Evolutionary conservation across 2,329 filamentous ascomycete species (phyloP).

Genomic region (Botrytis hyacinthi): DNA sequence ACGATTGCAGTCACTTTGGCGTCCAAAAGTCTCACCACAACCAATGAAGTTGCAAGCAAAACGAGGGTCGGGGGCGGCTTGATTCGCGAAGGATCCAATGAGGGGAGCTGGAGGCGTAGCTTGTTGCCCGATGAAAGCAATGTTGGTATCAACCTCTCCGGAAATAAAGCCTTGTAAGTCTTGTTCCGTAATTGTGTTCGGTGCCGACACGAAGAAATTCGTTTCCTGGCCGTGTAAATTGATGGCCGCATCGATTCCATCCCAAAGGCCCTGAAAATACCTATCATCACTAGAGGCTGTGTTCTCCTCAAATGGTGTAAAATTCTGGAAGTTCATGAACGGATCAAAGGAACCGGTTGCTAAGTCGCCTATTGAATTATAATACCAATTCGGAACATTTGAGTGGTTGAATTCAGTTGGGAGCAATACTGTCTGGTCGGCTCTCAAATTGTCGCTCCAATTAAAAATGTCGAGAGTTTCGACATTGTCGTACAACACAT

Average conservation of each 20-base stretch:
- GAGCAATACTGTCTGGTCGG: not conserved
- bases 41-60: not conserved
- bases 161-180: not conserved
- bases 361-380: not conserved
- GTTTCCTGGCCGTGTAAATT: not conserved
- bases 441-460: not conserved
- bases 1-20: not conserved
- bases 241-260: not conserved
- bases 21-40: not conserved
- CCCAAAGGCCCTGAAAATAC: not conserved
- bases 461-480: not conserved
- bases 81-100: not conserved
- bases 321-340: not conserved
- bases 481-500: fast-evolving
- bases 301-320: not conserved
- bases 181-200: not conserved
- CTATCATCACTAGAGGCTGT: not conserved
- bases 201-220: not conserved
- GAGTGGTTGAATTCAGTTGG: not conserved
- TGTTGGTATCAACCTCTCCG: not conserved
- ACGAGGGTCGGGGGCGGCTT: not conserved
- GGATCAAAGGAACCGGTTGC: not conserved
- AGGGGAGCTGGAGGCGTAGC: not conserved
- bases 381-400: not conserved
- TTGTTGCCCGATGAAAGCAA: not conserved